phyloP scores from a whole-genome alignment of 208 protist species.

The Vickermania ingenoplastis region DNA sequence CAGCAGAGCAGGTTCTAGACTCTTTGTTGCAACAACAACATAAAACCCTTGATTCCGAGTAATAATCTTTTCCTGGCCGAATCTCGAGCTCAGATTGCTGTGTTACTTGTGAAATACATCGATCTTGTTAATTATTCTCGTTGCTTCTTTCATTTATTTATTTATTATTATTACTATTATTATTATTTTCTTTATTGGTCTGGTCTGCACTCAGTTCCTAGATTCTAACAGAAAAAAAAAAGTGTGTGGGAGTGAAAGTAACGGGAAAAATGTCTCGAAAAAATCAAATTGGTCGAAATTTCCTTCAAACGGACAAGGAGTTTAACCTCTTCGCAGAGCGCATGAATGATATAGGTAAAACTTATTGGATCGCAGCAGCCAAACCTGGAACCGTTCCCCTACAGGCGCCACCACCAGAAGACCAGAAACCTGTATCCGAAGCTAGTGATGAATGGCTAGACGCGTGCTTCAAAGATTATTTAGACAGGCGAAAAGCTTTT shows the following conservation, averaged over 20 bases:
- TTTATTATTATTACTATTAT: slow-evolving; percentile 8
- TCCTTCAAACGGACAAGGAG: slow-evolving; percentile 7
- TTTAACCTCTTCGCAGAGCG: slow-evolving; percentile 26
- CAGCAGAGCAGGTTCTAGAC: no score
- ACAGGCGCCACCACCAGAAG: slow-evolving; percentile 7
- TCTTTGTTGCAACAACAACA: no score
- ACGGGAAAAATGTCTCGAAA: slow-evolving; percentile 4
- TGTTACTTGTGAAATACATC: no score
- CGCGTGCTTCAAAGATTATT: slow-evolving; percentile 59
- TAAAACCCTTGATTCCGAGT: no score
- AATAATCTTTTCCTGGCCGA: no score
- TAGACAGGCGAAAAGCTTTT: slow-evolving; percentile 46
- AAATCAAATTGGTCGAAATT: slow-evolving; percentile 5
- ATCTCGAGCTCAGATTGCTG: no score
- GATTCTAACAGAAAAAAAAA: slow-evolving; percentile 6
- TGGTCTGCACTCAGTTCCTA: slow-evolving; percentile 1
- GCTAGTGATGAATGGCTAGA: slow-evolving; percentile 30
- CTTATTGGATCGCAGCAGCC: slow-evolving; percentile 11
- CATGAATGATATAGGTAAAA: slow-evolving; percentile 15
- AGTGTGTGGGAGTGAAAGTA: no score
- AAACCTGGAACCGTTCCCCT: not conserved
- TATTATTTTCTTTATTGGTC: slow-evolving; percentile 16
- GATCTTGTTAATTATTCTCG: no score
- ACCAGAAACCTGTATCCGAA: slow-evolving; percentile 10
- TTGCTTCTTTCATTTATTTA: slow-evolving; percentile 3